A percentile compares a stretch with the other conserved stretches of the same genome.
Conservation (phyloP, 2,329 filamentous ascomycete species). For the Tolypocladium nubicola region DNA sequence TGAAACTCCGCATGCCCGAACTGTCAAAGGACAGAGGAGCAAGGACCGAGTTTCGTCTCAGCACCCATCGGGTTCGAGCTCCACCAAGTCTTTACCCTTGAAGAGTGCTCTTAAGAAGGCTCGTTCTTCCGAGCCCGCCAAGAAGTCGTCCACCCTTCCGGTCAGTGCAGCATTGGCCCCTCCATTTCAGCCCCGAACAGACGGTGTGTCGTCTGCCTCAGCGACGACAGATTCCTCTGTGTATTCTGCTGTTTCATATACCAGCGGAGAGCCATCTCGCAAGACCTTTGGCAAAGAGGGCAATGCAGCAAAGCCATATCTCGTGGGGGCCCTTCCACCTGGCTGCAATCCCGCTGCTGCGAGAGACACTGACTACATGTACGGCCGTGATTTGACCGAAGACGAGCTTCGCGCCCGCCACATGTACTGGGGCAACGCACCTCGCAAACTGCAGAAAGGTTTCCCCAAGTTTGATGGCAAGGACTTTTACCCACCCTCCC, state of each 20-base stretch:
- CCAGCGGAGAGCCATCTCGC: not conserved
- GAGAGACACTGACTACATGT: conserved; percentile 38
- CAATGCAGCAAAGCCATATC: conserved; percentile 32
- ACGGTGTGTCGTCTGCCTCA: conserved; percentile 8
- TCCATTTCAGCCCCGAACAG: conserved; percentile 33
- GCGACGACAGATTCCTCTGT: conserved; percentile 4
- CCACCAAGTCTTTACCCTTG: conserved; percentile 15
- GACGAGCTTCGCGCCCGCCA: conserved; percentile 49
- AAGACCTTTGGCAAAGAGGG: conserved; percentile 6
- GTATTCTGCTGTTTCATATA: not conserved
- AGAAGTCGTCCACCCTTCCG: conserved; percentile 28
- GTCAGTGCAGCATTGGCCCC: conserved; percentile 37
- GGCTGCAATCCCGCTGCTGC: conserved; percentile 31
- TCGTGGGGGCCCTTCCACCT: conserved; percentile 40
- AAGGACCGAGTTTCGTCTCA: conserved; percentile 8
- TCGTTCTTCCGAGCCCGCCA: conserved; percentile 12
- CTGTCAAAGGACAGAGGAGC: conserved; percentile 3
- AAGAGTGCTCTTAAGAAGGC: conserved; percentile 6
- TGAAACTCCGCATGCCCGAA: conserved; percentile 4
- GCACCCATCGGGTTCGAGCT: conserved; percentile 13
- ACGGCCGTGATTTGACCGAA: conserved; percentile 44
- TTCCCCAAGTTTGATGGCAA: conserved; percentile 56
- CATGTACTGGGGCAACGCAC: conserved; percentile 50
- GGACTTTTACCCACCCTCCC: conserved; percentile 51
- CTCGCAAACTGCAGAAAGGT: conserved; percentile 36